phyloP scores from a whole-genome alignment of 129 eudicot species.

The Mikania micrantha region DNA sequence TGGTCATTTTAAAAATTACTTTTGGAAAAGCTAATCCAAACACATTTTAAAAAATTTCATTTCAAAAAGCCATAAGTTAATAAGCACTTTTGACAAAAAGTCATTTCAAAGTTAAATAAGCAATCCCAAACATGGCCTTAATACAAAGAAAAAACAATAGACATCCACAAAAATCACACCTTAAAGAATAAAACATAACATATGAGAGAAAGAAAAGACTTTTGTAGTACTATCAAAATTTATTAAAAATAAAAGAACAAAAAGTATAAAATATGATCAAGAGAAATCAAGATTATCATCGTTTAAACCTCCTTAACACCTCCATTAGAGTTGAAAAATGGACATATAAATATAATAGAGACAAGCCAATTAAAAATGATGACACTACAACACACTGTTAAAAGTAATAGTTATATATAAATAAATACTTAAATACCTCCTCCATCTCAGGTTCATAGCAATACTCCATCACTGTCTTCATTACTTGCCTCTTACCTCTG shows the following conservation, averaged over 20 bases:
- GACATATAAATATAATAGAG: background rate
- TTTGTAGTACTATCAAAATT: background rate
- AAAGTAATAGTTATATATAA: background rate
- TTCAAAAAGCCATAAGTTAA: no score
- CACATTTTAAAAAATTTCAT: no score
- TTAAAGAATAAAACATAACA: background rate
- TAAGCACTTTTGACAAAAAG: no score
- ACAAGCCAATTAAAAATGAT: background rate
- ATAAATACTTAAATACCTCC: slow-evolving; percentile 51
- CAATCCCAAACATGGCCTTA: background rate
- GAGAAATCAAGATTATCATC: background rate
- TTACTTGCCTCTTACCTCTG: slow-evolving; percentile 62
- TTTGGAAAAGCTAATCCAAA: no score
- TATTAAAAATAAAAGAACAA: background rate
- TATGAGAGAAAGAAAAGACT: background rate
- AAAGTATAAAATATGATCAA: background rate
- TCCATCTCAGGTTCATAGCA: slow-evolving; percentile 99
- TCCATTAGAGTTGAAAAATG: background rate
- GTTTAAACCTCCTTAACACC: slow-evolving; percentile 4
- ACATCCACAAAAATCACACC: background rate
- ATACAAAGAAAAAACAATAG: background rate
- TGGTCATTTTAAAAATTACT: no score
- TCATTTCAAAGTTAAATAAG: no score
- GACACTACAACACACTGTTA: background rate
- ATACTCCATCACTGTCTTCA: slow-evolving; percentile 82